Evolutionary conservation across 2,329 filamentous ascomycete genomes (phyloP), one percentile per base, ranked within the genome.

Genomic region (Rutstroemia sp.): DNA sequence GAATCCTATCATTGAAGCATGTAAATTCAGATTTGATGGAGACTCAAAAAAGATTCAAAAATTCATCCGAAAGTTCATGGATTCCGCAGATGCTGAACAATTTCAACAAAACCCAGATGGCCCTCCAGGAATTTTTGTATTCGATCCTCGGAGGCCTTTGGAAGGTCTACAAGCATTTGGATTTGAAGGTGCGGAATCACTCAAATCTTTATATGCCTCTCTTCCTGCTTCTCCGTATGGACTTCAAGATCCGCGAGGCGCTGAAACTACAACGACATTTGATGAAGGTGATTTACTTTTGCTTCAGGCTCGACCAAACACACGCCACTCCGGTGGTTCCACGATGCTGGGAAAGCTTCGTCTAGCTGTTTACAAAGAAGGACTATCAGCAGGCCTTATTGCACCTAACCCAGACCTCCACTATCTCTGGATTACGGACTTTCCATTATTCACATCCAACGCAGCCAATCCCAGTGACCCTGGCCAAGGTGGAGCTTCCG

Each of bases 371-470:
- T 57, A 67, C 23, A 68, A 67, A 57, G 62, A 63, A 23, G 68
- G 68, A 2, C 21, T 67, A 7, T 57, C 57, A 14, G 56, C 63
- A 48, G 57, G 57, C 3, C 56, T 70, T 9, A 57, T 69, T 23
- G 50, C 62, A 14, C 57, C 54, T 21, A 63, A 65, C 47, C 45
- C 48, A n/a, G 34, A 76, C 67, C 57, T 91, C 81, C 73, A 76
- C 77, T 58, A 92, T 92, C 71, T 78, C 56, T 99, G 94, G 94
- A 81, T 99, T 12, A 87, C 81, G 0, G 84, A 92, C 58, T 99
- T 99, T 68, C 94, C 94, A 12, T 83, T 99, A 65, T 99, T 99
- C 74, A 91, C 90, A 1, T 89, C 86, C 0, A 73, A 74, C 9
- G 19, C 46, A 17, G 38, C 38, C 23, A 80, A 79, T 52, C 83